These are phyloP conservation scores for Fomes fomentarius DNA, from an alignment of 1,284 basidiomycete genomes.

Conservation along the genomic window DNA sequence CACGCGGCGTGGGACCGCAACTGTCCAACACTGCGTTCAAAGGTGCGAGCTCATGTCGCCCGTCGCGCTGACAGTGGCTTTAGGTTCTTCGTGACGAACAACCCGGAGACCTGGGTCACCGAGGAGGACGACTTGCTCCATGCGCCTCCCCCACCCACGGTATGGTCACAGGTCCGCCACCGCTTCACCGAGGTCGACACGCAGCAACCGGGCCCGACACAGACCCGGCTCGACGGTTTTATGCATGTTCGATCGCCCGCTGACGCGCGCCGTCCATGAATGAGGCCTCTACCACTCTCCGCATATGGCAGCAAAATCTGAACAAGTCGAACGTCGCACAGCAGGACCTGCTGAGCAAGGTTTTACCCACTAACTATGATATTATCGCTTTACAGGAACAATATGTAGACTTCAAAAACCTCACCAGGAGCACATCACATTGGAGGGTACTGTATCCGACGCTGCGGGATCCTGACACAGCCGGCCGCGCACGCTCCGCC, in stretches of 20 bases:
- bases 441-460: conserved; percentile 36
- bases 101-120: conserved; percentile 13
- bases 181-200: background rate
- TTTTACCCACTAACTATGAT: conserved; percentile 27
- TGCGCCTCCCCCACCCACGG: background rate
- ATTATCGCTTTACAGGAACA: conserved; percentile 40
- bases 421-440: conserved; percentile 16
- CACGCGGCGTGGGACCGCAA: conserved; percentile 20
- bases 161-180: background rate
- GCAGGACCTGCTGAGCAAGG: conserved; percentile 25
- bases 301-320: conserved; percentile 34
- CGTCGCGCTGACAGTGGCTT: background rate
- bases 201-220: no score
- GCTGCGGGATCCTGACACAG: conserved; percentile 7
- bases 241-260: background rate
- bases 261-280: background rate
- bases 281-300: background rate
- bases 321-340: conserved; percentile 33
- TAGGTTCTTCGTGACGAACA: conserved; percentile 13
- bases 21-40: conserved; percentile 10
- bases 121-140: background rate
- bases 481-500: conserved; percentile 25
- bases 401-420: conserved; percentile 25
- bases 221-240: background rate
- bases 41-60: background rate